Evolutionary conservation across 805 yeast species (phyloP).

Genomic region (Candida yuanshanica): DNA sequence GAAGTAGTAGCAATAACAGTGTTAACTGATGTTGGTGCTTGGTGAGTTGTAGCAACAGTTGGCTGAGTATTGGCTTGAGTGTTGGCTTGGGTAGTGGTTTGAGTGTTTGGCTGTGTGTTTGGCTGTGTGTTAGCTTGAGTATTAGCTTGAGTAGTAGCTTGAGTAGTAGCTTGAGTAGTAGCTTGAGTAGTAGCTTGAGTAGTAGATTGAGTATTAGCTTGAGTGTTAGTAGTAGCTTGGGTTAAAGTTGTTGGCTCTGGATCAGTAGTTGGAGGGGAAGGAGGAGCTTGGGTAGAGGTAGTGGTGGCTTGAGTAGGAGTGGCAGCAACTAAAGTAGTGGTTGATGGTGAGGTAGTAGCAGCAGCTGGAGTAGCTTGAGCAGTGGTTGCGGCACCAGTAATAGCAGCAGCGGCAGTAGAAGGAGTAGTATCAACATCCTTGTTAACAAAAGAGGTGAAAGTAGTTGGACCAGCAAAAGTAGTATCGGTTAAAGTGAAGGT

Average conservation of each 20-base stretch:
- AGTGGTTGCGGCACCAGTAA: slow-evolving; percentile 9
- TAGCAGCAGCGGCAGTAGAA: slow-evolving; percentile 2
- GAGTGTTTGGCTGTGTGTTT: slow-evolving; percentile 2
- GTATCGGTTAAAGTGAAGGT: slow-evolving; percentile 34
- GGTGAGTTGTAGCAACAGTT: slow-evolving; percentile 24
- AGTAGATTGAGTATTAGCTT: neutral
- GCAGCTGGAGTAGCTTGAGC: slow-evolving; percentile 10
- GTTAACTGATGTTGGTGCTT: slow-evolving; percentile 28
- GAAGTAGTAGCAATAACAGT: slow-evolving; percentile 28
- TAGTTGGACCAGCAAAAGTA: slow-evolving; percentile 29
- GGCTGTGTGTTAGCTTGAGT: slow-evolving; percentile 13
- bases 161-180: slow-evolving; percentile 10
- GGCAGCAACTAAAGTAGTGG: slow-evolving; percentile 12
- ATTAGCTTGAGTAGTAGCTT: slow-evolving; percentile 18
- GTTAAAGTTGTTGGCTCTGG: slow-evolving; percentile 11
- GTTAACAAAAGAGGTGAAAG: slow-evolving; percentile 26
- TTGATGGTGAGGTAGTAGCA: slow-evolving; percentile 13
- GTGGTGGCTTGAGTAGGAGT: slow-evolving; percentile 4
- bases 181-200: neutral
- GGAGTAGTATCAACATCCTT: slow-evolving; percentile 14
- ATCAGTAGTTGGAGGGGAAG: slow-evolving; percentile 6
- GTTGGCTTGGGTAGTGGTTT: slow-evolving; percentile 10
- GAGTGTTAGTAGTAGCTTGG: slow-evolving; percentile 8
- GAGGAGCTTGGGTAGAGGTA: slow-evolving; percentile 11
- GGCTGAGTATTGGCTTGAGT: slow-evolving; percentile 11